phyloP scores from a whole-genome alignment of 225 moss, liverwort and hornwort genomes.

The Asterella californica region DNA sequence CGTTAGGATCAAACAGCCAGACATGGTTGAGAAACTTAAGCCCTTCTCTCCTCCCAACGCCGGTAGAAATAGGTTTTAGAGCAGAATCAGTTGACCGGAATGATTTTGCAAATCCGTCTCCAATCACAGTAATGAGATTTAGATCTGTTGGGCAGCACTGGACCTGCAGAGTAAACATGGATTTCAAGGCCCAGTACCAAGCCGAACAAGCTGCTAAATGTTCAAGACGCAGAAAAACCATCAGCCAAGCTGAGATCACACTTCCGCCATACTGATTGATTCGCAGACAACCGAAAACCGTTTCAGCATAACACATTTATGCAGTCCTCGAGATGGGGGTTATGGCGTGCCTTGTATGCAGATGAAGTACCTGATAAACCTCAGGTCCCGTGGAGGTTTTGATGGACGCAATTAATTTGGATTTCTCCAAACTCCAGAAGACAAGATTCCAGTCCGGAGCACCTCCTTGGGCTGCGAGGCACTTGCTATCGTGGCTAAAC shows the following conservation, averaged over 20 bases:
- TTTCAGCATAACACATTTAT: background rate
- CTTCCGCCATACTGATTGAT: background rate
- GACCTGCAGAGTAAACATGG: constrained; percentile 48
- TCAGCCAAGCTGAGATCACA: background rate
- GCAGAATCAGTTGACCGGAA: constrained; percentile 63
- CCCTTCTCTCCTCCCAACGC: constrained; percentile 62
- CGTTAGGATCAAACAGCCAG: constrained; percentile 49
- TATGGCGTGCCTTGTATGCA: background rate
- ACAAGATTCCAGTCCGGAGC: constrained; percentile 73
- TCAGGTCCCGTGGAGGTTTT: constrained; percentile 65
- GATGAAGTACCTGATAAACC: constrained; percentile 55
- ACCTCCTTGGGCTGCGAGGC: constrained; percentile 78
- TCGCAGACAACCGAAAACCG: background rate
- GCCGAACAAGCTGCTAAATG: background rate
- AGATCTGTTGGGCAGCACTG: constrained; percentile 70
- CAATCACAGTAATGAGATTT: constrained; percentile 60
- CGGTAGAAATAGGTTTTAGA: constrained; percentile 61
- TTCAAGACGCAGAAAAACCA: no score
- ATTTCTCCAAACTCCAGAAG: constrained; percentile 83
- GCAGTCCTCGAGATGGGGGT: background rate
- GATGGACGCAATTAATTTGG: constrained; percentile 52
- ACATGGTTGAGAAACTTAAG: constrained; percentile 56
- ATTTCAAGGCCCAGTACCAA: background rate
- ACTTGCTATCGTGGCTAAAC: constrained; percentile 54
- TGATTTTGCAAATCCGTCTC: constrained; percentile 65